Evolutionary conservation across 352 stramenopile species (phyloP).

Genomic region (Globisporangium paddicum): DNA sequence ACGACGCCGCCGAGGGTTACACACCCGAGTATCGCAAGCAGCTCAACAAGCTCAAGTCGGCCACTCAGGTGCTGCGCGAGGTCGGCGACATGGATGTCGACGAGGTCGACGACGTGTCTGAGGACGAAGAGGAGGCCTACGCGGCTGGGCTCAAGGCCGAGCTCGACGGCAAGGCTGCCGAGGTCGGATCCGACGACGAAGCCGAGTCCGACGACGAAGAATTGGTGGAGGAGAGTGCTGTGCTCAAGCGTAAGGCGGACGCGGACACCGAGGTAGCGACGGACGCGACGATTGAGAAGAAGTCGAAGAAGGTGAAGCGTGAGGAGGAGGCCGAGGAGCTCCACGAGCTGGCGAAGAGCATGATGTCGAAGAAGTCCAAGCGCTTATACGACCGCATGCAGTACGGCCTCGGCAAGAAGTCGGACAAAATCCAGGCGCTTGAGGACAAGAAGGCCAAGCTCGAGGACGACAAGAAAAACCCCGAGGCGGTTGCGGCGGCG

Average conservation of each 20-base stretch:
- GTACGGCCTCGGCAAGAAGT: constrained; percentile 86
- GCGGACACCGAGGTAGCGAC: neutral
- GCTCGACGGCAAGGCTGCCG: constrained; percentile 35
- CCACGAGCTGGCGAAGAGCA: constrained; percentile 85
- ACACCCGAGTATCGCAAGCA: constrained; percentile 95
- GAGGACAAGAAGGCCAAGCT: constrained; percentile 77
- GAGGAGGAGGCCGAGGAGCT: constrained; percentile 73
- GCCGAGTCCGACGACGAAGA: constrained; percentile 37
- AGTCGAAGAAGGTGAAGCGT: constrained; percentile 75
- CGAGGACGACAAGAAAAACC: constrained; percentile 55
- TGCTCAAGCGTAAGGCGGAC: constrained; percentile 45
- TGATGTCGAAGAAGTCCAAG: constrained; percentile 93
- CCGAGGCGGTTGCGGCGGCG: constrained; percentile 12
- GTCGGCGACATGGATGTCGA: constrained; percentile 32
- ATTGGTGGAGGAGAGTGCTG: constrained; percentile 19
- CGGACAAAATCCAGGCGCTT: constrained; percentile 80
- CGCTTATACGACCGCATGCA: constrained; percentile 91
- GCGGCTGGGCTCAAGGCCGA: constrained; percentile 79
- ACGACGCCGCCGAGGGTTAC: constrained; percentile 96
- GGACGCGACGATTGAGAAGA: constrained; percentile 30
- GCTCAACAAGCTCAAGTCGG: constrained; percentile 81
- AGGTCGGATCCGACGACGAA: constrained; percentile 36
- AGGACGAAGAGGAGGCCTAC: constrained; percentile 73
- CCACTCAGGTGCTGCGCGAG: constrained; percentile 67
- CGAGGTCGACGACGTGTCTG: constrained; percentile 35